These are phyloP conservation scores for Tuber melanosporum DNA, from an alignment of 495 filamentous ascomycete genomes.

Conservation along the genomic window DNA sequence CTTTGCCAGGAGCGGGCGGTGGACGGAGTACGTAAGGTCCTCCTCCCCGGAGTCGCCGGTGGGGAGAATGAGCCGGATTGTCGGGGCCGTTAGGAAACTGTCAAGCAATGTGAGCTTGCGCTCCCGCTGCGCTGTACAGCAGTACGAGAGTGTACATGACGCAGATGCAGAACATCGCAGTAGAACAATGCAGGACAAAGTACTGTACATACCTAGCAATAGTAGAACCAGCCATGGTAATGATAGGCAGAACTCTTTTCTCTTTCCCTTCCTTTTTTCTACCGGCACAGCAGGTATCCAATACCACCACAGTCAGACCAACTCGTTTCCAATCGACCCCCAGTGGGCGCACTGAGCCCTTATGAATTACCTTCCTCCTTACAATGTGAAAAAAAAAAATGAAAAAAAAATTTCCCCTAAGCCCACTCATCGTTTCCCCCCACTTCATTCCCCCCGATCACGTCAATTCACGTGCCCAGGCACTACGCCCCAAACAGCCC, in stretches of 20 bases:
- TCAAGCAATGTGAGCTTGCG: background rate
- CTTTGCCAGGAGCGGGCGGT: slow-evolving; percentile 27
- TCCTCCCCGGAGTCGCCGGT: slow-evolving; percentile 13
- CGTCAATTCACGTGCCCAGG: slow-evolving; percentile 33
- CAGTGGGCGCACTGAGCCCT: slow-evolving; percentile 3
- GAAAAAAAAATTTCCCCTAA: background rate
- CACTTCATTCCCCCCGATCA: slow-evolving; percentile 17
- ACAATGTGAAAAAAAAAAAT: background rate
- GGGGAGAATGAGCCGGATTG: slow-evolving; percentile 28
- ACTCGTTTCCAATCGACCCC: background rate
- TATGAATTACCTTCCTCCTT: slow-evolving; percentile 9
- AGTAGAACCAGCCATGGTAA: background rate
- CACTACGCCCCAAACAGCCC: background rate
- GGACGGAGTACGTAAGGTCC: slow-evolving; percentile 30
- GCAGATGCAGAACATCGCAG: background rate
- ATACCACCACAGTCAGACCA: background rate
- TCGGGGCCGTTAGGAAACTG: slow-evolving; percentile 34
- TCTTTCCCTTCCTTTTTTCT: background rate
- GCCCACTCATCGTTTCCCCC: background rate
- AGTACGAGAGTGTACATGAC: slow-evolving; percentile 5
- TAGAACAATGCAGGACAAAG: background rate
- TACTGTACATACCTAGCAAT: background rate
- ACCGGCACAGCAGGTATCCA: background rate
- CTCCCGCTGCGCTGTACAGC: background rate
- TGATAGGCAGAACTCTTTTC: background rate